Conservation (phyloP, 2,329 filamentous ascomycete genomes). For the Periconia macrospinosa region DNA sequence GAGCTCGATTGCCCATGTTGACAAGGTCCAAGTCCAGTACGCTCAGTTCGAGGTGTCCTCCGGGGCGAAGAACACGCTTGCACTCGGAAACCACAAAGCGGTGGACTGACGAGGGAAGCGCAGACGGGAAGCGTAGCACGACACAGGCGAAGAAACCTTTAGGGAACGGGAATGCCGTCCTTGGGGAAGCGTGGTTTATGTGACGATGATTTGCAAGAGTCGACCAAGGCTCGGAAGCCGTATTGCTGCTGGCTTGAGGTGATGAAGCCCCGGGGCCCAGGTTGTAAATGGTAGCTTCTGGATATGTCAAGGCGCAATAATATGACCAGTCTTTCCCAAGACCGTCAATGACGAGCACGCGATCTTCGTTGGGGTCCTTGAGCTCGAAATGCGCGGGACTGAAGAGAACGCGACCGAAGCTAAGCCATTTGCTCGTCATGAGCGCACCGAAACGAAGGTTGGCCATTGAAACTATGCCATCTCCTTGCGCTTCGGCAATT, state of each 20-base stretch:
- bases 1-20: slow-evolving; percentile 75
- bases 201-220: slow-evolving; percentile 70
- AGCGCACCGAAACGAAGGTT: slow-evolving; percentile 79
- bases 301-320: slow-evolving; percentile 80
- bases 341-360: slow-evolving; percentile 78
- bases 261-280: slow-evolving; percentile 48
- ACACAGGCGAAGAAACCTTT: slow-evolving; percentile 75
- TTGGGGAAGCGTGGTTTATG: slow-evolving; percentile 66
- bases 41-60: slow-evolving; percentile 76
- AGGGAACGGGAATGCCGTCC: slow-evolving; percentile 72
- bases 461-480: slow-evolving; percentile 58
- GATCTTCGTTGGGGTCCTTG: slow-evolving; percentile 57
- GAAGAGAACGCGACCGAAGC: slow-evolving; percentile 81
- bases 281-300: slow-evolving; percentile 74
- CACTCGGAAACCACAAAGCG: slow-evolving; percentile 73
- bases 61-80: slow-evolving; percentile 75
- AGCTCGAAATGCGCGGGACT: slow-evolving; percentile 77
- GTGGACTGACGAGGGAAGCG: slow-evolving; percentile 68
- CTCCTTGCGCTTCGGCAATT: slow-evolving; percentile 41
- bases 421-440: slow-evolving; percentile 86
- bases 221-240: slow-evolving; percentile 32
- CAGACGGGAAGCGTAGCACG: slow-evolving; percentile 75
- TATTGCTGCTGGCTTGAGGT: slow-evolving; percentile 10
- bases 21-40: slow-evolving; percentile 79
- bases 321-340: slow-evolving; percentile 91